A percentile compares a stretch with the other conserved stretches of the same genome.
Evolutionary conservation across 2,329 filamentous ascomycete genomes (phyloP).

Genomic region (Didymella sp.): DNA sequence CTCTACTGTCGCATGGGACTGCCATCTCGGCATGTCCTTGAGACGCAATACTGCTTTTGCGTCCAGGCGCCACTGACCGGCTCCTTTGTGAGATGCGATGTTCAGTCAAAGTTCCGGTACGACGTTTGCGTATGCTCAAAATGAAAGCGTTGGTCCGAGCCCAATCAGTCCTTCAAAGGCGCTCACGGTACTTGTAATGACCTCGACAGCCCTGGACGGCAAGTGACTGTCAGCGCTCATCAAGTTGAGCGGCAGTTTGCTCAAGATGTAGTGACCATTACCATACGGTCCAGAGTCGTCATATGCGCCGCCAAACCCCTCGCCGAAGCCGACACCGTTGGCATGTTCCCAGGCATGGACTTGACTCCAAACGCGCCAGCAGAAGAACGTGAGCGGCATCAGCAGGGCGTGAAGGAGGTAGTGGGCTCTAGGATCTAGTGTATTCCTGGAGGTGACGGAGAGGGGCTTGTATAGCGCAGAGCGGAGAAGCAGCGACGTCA

Average conservation of each 20-base stretch:
- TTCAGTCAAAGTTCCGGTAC: background rate
- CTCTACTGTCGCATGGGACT: no score
- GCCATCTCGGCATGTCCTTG: background rate
- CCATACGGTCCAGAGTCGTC: background rate
- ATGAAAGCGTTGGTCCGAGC: background rate
- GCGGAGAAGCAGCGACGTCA: background rate
- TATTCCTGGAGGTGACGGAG: background rate
- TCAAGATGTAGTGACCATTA: background rate
- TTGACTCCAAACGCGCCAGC: background rate
- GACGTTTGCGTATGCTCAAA: background rate
- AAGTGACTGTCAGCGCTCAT: constrained; percentile 2
- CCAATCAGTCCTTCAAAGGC: background rate
- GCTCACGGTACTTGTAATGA: background rate
- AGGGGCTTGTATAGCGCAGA: background rate
- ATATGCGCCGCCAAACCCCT: background rate
- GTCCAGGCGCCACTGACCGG: background rate
- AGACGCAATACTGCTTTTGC: background rate
- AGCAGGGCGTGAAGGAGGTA: background rate
- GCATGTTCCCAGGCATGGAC: constrained; percentile 5
- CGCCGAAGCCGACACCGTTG: constrained; percentile 8
- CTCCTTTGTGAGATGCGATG: background rate
- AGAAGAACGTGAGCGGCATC: background rate
- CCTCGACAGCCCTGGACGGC: background rate
- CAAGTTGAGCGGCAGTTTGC: background rate
- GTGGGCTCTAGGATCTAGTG: background rate